These are phyloP conservation scores for Aciculosporium take DNA, from an alignment of 2,329 filamentous ascomycete species.

Conservation along the genomic window DNA sequence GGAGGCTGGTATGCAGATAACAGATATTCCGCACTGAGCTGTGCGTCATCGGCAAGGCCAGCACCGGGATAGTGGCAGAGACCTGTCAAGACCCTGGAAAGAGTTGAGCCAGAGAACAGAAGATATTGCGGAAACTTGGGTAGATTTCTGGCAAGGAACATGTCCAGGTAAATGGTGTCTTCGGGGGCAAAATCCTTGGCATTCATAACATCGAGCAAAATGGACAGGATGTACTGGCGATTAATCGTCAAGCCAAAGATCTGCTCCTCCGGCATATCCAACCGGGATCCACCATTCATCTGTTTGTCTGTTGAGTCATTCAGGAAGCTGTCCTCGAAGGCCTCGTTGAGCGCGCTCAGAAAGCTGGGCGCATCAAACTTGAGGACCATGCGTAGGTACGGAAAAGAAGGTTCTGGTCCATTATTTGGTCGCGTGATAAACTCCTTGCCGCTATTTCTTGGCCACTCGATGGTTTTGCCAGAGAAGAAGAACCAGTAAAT, in stretches of 20 bases:
- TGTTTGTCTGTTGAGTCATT: constrained; percentile 61
- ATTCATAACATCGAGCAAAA: constrained; percentile 83
- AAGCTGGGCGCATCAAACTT: constrained; percentile 86
- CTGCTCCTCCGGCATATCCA: constrained; percentile 48
- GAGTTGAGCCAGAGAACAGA: constrained; percentile 70
- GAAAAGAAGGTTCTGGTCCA: constrained; percentile 59
- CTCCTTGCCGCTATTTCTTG: constrained; percentile 43
- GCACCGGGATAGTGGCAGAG: constrained; percentile 72
- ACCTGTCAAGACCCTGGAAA: constrained; percentile 67
- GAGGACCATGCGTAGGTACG: constrained; percentile 70
- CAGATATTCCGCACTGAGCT: constrained; percentile 92
- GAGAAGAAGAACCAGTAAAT: constrained; percentile 92
- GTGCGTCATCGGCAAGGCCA: constrained; percentile 80
- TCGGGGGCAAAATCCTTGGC: constrained; percentile 57
- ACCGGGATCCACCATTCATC: constrained; percentile 34
- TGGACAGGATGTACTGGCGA: constrained; percentile 82
- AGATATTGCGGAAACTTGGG: constrained; percentile 96
- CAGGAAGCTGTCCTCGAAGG: constrained; percentile 87
- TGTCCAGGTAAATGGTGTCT: constrained; percentile 90
- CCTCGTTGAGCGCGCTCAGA: constrained; percentile 89
- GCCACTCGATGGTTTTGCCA: constrained; percentile 63
- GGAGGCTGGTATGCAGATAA: constrained; percentile 87
- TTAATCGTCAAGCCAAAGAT: constrained; percentile 62
- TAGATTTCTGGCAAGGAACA: constrained; percentile 93
- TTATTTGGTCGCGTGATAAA: constrained; percentile 46